A percentile compares a stretch with the other conserved stretches of the same genome.
phyloP scores from a whole-genome alignment of 257 asterid genomes.

The Solanum pinnatisectum region DNA sequence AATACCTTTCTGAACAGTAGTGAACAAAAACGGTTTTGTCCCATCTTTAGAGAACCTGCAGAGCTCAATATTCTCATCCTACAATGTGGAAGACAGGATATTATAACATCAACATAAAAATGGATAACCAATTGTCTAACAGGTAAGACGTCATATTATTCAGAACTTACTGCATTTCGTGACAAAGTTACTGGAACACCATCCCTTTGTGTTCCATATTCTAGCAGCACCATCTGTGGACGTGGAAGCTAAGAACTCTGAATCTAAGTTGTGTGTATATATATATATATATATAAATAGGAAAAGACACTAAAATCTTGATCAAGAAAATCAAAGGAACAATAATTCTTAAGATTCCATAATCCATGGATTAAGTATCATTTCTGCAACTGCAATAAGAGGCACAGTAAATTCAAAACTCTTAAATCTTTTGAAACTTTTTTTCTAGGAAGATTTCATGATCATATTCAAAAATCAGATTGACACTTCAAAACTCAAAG shows the following conservation, averaged over 20 bases:
- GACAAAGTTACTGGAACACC: no score
- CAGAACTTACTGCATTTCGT: no score
- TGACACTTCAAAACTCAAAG: background rate
- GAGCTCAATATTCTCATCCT: slow-evolving; percentile 86
- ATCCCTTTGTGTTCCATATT: no score
- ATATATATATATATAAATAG: background rate
- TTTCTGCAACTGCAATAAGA: no score
- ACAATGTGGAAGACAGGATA: slow-evolving; percentile 7
- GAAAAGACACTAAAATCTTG: background rate
- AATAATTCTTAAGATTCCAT: no score
- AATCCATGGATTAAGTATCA: no score
- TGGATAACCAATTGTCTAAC: no score
- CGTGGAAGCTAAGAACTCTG: slow-evolving; percentile 83
- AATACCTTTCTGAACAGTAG: slow-evolving; percentile 70
- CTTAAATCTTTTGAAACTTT: background rate
- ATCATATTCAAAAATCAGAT: background rate
- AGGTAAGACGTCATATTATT: no score
- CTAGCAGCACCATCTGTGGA: slow-evolving; percentile 58
- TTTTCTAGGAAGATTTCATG: background rate
- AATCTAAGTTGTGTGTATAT: slow-evolving; percentile 51
- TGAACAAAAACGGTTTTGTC: slow-evolving; percentile 85
- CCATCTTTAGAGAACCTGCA: slow-evolving; percentile 97
- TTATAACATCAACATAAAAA: no score
- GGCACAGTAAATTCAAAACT: no score
- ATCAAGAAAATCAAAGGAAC: background rate